These are phyloP conservation scores for Lachancea meyersii DNA, from an alignment of 805 yeast species.

Conservation along the genomic window DNA sequence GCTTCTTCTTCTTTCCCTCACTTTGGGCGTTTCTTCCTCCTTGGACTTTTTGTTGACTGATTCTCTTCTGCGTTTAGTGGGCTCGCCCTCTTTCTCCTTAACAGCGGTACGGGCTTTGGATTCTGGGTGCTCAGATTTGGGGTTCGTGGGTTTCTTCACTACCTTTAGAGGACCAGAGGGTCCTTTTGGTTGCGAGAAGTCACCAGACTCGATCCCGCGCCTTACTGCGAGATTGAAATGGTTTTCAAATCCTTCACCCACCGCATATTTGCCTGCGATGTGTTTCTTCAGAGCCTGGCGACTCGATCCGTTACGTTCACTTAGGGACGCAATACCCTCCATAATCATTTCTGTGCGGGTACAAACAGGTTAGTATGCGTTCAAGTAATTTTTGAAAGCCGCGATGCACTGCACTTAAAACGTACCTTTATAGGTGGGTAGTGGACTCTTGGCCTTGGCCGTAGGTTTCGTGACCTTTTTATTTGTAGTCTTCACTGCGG, in stretches of 20 bases:
- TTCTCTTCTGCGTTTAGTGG: slow-evolving; percentile 3
- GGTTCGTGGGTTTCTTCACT: slow-evolving; percentile 28
- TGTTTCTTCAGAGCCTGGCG: slow-evolving; percentile 87
- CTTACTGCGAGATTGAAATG: slow-evolving; percentile 64
- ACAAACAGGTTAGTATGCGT: slow-evolving; percentile 1
- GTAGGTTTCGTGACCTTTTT: slow-evolving; percentile 9
- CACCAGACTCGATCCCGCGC: slow-evolving; percentile 74
- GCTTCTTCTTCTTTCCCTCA: slow-evolving; percentile 3
- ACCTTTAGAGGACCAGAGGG: slow-evolving; percentile 80
- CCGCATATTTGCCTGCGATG: slow-evolving; percentile 47
- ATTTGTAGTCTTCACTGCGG: slow-evolving; percentile 6
- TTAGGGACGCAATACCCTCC: slow-evolving; percentile 62
- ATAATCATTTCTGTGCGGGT: slow-evolving; percentile 27
- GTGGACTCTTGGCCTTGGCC: slow-evolving; percentile 9
- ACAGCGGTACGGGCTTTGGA: slow-evolving; percentile 8
- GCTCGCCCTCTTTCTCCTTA: slow-evolving; percentile 20
- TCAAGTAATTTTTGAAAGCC: background rate
- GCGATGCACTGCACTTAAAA: background rate
- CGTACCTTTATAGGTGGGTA: slow-evolving; percentile 35
- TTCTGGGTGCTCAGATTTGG: slow-evolving; percentile 28
- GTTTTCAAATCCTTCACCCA: slow-evolving; percentile 60
- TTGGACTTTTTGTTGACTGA: background rate
- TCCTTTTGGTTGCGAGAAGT: slow-evolving; percentile 80
- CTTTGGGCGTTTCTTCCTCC: background rate
- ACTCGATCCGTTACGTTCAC: slow-evolving; percentile 75